Percentiles rank a stretch among this genome's conserved stretches.
Conservation (phyloP, 2,329 filamentous ascomycete species). For the Alternaria postmessia region DNA sequence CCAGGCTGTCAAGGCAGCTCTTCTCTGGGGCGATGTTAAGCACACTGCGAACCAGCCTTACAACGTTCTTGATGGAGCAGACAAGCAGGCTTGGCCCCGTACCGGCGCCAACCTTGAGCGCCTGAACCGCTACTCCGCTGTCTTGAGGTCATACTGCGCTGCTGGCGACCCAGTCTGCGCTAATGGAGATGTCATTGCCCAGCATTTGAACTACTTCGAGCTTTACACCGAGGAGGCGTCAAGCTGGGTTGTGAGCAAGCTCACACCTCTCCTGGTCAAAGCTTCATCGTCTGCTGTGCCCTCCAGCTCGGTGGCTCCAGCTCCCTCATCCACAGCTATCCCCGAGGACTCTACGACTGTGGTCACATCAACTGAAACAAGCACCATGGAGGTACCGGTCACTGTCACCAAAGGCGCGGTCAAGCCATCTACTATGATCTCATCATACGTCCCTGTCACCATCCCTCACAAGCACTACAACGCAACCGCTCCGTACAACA, state of each 20-base stretch:
- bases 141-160: constrained; percentile 16
- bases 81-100: constrained; percentile 13
- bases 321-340: neutral
- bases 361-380: constrained; percentile 2
- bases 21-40: constrained; percentile 15
- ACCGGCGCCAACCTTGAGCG: constrained; percentile 12
- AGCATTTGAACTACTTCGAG: constrained; percentile 16
- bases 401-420: neutral
- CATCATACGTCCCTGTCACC: constrained; percentile 5
- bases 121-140: constrained; percentile 5
- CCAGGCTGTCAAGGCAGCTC: constrained; percentile 11
- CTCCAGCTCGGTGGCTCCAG: constrained; percentile 6
- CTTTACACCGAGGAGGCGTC: constrained; percentile 13
- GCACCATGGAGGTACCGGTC: neutral
- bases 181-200: neutral
- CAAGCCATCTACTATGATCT: constrained; percentile 4
- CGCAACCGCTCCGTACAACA: constrained; percentile 3
- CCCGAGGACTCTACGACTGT: neutral
- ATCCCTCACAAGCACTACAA: constrained; percentile 2
- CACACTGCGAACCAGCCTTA: constrained; percentile 14
- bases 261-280: constrained; percentile 10
- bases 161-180: constrained; percentile 12
- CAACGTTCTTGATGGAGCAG: constrained; percentile 17
- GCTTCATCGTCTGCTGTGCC: constrained; percentile 1
- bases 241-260: constrained; percentile 11